Evolutionary conservation across 192 early-diverging fungal species (phyloP).

Genomic region (Thamnidium elegans): DNA sequence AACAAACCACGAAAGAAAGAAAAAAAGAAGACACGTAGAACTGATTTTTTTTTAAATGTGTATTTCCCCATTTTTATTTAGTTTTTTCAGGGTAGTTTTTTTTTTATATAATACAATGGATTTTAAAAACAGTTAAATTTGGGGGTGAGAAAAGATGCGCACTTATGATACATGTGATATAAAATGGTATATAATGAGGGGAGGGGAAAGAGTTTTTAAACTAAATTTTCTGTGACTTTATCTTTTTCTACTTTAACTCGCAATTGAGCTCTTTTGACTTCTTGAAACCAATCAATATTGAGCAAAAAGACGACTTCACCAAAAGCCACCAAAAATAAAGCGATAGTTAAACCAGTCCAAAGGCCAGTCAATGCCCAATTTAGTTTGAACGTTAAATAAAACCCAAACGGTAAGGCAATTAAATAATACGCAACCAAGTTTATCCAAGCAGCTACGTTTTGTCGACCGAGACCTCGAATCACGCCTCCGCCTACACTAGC

Average conservation of each 20-base stretch:
- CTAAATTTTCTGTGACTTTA: neutral
- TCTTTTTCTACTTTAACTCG: neutral
- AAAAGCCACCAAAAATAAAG: constrained; percentile 17
- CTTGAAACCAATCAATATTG: constrained; percentile 10
- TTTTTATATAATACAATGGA: too few relatives aligned
- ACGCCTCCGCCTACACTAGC: constrained; percentile 50
- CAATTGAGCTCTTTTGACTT: constrained; percentile 8
- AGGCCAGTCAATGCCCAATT: constrained; percentile 46
- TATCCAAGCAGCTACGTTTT: constrained; percentile 50
- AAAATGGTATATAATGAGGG: too few relatives aligned
- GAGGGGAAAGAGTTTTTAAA: too few relatives aligned
- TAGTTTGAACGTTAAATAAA: constrained; percentile 47
- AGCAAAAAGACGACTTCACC: constrained; percentile 9
- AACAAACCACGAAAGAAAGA: too few relatives aligned
- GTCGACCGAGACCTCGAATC: constrained; percentile 52
- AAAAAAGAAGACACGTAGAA: too few relatives aligned
- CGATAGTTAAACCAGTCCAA: constrained; percentile 50
- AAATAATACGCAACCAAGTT: constrained; percentile 56
- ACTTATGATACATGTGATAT: too few relatives aligned
- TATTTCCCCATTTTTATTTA: too few relatives aligned
- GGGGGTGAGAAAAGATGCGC: too few relatives aligned
- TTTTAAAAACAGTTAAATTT: too few relatives aligned
- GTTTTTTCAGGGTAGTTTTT: too few relatives aligned
- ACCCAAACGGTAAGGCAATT: constrained; percentile 54
- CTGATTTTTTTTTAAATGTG: too few relatives aligned